Percentiles rank a stretch among this genome's conserved stretches.
These are phyloP conservation scores for Clavulina sp. DNA, from an alignment of 768 basidiomycete genomes.

Conservation along the genomic window DNA sequence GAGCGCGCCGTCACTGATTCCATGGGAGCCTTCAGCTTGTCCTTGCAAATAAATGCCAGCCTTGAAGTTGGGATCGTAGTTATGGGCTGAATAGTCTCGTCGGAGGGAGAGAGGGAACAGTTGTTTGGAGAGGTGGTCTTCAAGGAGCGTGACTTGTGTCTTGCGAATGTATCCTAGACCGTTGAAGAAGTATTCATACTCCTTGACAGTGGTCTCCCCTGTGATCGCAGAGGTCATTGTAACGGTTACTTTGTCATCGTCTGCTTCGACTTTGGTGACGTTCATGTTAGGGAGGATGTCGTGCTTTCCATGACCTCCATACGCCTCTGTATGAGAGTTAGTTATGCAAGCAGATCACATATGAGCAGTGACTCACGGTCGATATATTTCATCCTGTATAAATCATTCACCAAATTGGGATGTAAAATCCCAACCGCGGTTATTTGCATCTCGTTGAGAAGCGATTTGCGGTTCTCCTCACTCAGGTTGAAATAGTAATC, in stretches of 20 bases:
- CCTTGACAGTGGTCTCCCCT: background rate
- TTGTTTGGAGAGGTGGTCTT: background rate
- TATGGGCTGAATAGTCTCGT: background rate
- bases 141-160: background rate
- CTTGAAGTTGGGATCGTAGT: background rate
- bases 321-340: too few species aligned
- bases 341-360: too few species aligned
- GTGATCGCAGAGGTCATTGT: background rate
- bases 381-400: too few species aligned
- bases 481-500: too few species aligned
- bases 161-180: background rate
- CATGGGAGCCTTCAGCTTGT: background rate
- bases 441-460: too few species aligned
- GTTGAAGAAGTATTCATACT: background rate
- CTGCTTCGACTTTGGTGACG: background rate
- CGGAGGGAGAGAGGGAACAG: background rate
- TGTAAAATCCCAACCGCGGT: too few species aligned
- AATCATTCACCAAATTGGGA: too few species aligned
- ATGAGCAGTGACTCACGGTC: too few species aligned
- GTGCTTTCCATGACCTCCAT: background rate
- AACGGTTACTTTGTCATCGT: background rate
- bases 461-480: too few species aligned
- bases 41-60: slow-evolving; percentile 2
- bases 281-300: background rate
- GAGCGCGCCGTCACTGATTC: background rate